A percentile compares a stretch with the other conserved stretches of the same genome.
These are phyloP conservation scores for Dendrobium nobile DNA, from an alignment of 106 monocot species.

Conservation along the genomic window DNA sequence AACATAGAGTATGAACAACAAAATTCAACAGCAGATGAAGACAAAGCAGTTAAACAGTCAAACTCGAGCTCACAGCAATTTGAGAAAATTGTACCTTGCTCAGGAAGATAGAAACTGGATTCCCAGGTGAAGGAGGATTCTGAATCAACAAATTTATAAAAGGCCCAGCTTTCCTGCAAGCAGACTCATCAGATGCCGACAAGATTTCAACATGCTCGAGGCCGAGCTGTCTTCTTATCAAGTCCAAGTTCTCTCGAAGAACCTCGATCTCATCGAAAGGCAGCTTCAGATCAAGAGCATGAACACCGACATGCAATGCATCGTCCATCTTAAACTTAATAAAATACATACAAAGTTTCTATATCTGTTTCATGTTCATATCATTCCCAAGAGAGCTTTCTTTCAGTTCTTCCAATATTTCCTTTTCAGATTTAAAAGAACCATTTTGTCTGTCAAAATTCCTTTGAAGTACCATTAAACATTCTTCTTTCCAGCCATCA, in stretches of 20 bases:
- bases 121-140: conserved; percentile 77
- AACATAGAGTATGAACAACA: background rate
- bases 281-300: conserved; percentile 74
- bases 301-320: conserved; percentile 48
- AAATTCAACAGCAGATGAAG: background rate
- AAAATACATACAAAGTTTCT: conserved; percentile 88
- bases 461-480: conserved; percentile 52
- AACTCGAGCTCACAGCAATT: background rate
- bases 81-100: conserved; percentile 31
- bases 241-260: conserved; percentile 58
- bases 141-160: conserved; percentile 42
- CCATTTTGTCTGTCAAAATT: conserved; percentile 38
- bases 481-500: conserved; percentile 84
- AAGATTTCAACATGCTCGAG: conserved; percentile 67
- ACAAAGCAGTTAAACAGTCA: background rate
- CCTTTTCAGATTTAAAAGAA: conserved; percentile 53
- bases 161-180: conserved; percentile 49
- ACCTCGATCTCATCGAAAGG: conserved; percentile 86
- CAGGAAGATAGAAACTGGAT: conserved; percentile 60
- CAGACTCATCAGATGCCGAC: conserved; percentile 29
- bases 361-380: conserved; percentile 58
- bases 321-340: conserved; percentile 86
- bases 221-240: conserved; percentile 83
- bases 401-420: conserved; percentile 64
- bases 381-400: conserved; percentile 38